A percentile compares a stretch with the other conserved stretches of the same genome.
These are phyloP conservation scores for Candida tropicalis DNA, from an alignment of 1,139 yeast genomes.

Conservation along the genomic window DNA sequence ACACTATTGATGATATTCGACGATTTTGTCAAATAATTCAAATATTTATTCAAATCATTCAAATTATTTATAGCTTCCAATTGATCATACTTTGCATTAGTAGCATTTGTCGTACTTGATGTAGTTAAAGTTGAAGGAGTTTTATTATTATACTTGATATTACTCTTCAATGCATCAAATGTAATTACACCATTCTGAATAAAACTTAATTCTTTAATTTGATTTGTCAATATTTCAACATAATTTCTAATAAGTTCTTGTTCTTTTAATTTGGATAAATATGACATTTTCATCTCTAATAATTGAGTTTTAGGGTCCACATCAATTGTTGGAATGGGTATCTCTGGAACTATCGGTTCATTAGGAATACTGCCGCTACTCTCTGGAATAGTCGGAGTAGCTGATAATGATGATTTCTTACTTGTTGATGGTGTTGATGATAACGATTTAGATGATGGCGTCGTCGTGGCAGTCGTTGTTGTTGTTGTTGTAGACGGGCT, in stretches of 20 bases:
- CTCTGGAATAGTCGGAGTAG: neutral
- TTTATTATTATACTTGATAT: slow-evolving; percentile 10
- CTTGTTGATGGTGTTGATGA: slow-evolving; percentile 1
- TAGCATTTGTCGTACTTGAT: slow-evolving; percentile 4
- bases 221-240: slow-evolving; percentile 47
- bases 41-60: slow-evolving; percentile 45
- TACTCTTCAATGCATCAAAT: slow-evolving; percentile 40
- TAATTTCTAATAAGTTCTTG: slow-evolving; percentile 49
- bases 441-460: slow-evolving; percentile 1
- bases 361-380: neutral
- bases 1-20: slow-evolving; percentile 45
- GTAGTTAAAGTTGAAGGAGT: slow-evolving; percentile 11
- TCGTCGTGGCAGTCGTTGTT: neutral
- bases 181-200: slow-evolving; percentile 52
- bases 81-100: slow-evolving; percentile 30
- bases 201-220: slow-evolving; percentile 47
- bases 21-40: slow-evolving; percentile 43
- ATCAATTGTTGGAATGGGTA: slow-evolving; percentile 18
- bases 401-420: neutral
- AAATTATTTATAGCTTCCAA: slow-evolving; percentile 44
- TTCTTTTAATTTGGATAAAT: slow-evolving; percentile 44
- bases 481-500: slow-evolving; percentile 3
- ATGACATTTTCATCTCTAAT: slow-evolving; percentile 32
- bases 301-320: slow-evolving; percentile 23
- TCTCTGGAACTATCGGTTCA: slow-evolving; percentile 8